Percentiles rank a stretch among this genome's conserved stretches.
phyloP scores from a whole-genome alignment of 371 early-diverging fungal genomes.

The Chytridiales sp. region DNA sequence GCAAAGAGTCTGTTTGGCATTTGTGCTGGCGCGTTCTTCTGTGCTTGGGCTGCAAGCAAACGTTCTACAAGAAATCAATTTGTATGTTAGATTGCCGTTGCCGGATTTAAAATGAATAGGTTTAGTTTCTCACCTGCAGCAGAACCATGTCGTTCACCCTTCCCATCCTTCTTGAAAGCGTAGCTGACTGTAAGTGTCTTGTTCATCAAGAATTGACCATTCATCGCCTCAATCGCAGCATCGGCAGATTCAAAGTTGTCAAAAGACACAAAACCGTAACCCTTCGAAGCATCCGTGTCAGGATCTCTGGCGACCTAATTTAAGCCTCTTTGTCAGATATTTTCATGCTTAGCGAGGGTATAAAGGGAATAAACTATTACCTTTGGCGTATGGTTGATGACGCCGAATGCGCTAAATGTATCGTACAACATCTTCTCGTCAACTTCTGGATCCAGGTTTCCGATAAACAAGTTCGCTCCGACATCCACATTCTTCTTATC shows the following conservation, averaged over 20 bases:
- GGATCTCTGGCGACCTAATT: constrained; percentile 79
- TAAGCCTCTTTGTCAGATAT: not conserved
- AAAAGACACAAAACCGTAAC: constrained; percentile 92
- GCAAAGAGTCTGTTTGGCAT: constrained; percentile 72
- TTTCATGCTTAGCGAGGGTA: no score
- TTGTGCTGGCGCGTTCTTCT: constrained; percentile 57
- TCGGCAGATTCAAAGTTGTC: constrained; percentile 95
- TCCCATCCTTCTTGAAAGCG: constrained; percentile 97
- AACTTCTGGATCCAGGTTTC: constrained; percentile 90
- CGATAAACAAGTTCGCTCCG: constrained; percentile 95
- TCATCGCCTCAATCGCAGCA: constrained; percentile 95
- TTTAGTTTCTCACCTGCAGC: constrained; percentile 67
- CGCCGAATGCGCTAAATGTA: constrained; percentile 94
- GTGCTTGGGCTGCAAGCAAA: constrained; percentile 88
- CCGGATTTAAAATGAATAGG: not conserved
- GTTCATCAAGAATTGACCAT: constrained; percentile 93
- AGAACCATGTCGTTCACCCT: constrained; percentile 96
- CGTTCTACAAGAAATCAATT: constrained; percentile 61
- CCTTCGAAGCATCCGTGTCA: constrained; percentile 84
- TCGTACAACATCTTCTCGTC: constrained; percentile 96
- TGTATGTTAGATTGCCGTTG: not conserved
- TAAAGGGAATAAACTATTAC: constrained; percentile 25
- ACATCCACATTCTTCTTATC: constrained; percentile 91
- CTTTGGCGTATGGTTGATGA: constrained; percentile 83
- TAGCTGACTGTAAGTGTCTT: constrained; percentile 88